Evolutionary conservation across 2,329 filamentous ascomycete genomes (phyloP).

Genomic region (Leptoxyphium fumago): DNA sequence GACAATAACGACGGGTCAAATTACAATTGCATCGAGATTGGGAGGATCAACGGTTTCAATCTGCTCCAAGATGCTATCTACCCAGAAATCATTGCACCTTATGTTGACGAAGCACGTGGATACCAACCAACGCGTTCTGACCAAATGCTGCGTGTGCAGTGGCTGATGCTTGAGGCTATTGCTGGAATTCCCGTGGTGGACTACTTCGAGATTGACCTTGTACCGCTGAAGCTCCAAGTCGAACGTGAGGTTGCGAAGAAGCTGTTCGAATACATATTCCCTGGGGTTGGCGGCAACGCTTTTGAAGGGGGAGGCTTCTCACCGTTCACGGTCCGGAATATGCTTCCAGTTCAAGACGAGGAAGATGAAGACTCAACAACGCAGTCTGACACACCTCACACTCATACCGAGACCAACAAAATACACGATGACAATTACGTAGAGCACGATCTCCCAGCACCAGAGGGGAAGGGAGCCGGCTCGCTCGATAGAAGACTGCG

Average conservation of each 20-base stretch:
- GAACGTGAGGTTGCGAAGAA: slow-evolving; percentile 86
- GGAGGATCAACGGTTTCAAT: slow-evolving; percentile 77
- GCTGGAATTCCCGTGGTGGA: slow-evolving; percentile 95
- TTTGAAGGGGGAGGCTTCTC: slow-evolving; percentile 42
- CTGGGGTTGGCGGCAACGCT: slow-evolving; percentile 48
- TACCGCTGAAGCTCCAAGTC: slow-evolving; percentile 84
- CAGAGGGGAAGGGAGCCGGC: slow-evolving; percentile 47
- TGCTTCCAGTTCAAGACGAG: slow-evolving; percentile 31
- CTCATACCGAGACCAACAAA: background rate
- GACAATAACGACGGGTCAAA: slow-evolving; percentile 97
- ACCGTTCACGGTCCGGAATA: slow-evolving; percentile 44
- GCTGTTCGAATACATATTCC: slow-evolving; percentile 95
- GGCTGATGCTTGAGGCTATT: slow-evolving; percentile 97
- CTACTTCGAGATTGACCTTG: slow-evolving; percentile 86
- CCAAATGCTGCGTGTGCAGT: slow-evolving; percentile 87
- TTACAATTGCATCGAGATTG: slow-evolving; percentile 78
- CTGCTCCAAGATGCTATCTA: slow-evolving; percentile 82
- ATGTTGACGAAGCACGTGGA: slow-evolving; percentile 49
- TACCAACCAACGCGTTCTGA: slow-evolving; percentile 47
- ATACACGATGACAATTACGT: background rate
- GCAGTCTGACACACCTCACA: too few relatives aligned
- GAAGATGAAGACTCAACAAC: slow-evolving; percentile 25
- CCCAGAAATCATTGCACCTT: slow-evolving; percentile 88
- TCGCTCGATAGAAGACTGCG: slow-evolving; percentile 70
- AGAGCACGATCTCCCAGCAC: background rate